Evolutionary conservation across 441 rosid species (phyloP).

Genomic region (Adansonia madagascariensis): DNA sequence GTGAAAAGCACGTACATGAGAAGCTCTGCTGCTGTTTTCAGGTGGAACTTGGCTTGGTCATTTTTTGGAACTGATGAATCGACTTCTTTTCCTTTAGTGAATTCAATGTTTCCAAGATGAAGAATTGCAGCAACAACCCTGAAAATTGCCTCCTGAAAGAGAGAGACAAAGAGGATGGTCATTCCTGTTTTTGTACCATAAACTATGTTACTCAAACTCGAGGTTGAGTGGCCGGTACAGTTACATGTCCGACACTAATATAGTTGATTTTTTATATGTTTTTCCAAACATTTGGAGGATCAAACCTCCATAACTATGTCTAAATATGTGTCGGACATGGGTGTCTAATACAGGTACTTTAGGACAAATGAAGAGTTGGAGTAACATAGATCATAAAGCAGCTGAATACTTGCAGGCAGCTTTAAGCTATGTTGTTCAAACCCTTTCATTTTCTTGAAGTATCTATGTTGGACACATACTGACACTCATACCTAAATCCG

Average conservation of each 20-base stretch:
- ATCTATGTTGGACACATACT: no score
- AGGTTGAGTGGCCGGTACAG: no score
- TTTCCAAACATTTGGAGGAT: no score
- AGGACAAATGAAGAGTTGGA: no score
- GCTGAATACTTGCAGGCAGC: not conserved
- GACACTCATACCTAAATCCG: no score
- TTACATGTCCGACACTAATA: no score
- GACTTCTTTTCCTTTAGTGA: constrained; percentile 78
- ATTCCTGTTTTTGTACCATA: constrained; percentile 11
- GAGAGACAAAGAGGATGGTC: constrained; percentile 27
- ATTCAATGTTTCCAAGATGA: constrained; percentile 79
- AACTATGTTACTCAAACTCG: not conserved
- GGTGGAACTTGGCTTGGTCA: constrained; percentile 81
- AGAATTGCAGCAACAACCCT: constrained; percentile 93
- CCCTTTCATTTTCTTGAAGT: no score
- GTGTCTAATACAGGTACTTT: no score
- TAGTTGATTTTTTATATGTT: no score
- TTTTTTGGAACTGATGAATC: constrained; percentile 89
- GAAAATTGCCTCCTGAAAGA: constrained; percentile 84
- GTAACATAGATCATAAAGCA: not conserved
- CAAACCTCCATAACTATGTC: no score
- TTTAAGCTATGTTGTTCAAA: no score
- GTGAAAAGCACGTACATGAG: constrained; percentile 57
- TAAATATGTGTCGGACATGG: no score
- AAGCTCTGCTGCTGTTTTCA: constrained; percentile 81